phyloP scores from a whole-genome alignment of 352 stramenopile genomes.

The Globisporangium alternatum region DNA sequence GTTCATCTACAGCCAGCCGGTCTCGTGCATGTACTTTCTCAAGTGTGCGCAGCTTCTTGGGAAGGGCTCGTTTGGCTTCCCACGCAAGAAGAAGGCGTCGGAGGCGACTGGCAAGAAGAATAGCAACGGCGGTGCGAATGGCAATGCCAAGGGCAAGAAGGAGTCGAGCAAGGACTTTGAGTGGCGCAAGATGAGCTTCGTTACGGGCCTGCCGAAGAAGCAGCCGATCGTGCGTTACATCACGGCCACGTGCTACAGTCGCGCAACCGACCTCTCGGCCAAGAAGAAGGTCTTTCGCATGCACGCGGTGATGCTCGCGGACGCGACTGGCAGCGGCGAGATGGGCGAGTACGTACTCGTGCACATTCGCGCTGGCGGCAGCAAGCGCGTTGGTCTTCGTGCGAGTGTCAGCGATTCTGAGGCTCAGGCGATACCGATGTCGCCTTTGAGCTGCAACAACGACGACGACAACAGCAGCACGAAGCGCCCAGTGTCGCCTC shows the following conservation, averaged over 20 bases:
- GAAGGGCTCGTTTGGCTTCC: slow-evolving; percentile 71
- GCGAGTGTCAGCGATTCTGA: slow-evolving; percentile 27
- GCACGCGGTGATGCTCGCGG: slow-evolving; percentile 75
- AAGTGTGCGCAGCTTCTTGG: slow-evolving; percentile 55
- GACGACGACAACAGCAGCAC: slow-evolving; percentile 1
- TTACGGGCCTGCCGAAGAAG: slow-evolving; percentile 76
- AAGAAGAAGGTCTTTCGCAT: slow-evolving; percentile 83
- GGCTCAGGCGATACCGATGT: slow-evolving; percentile 7
- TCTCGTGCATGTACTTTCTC: slow-evolving; percentile 79
- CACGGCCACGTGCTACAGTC: slow-evolving; percentile 72
- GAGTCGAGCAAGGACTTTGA: slow-evolving; percentile 71
- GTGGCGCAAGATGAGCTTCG: slow-evolving; percentile 83
- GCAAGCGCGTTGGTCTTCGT: slow-evolving; percentile 66
- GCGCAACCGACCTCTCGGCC: slow-evolving; percentile 40
- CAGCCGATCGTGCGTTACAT: slow-evolving; percentile 72
- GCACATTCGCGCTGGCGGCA: slow-evolving; percentile 67
- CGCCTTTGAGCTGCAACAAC: slow-evolving; percentile 19
- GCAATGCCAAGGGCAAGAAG: slow-evolving; percentile 28
- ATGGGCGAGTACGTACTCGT: slow-evolving; percentile 62
- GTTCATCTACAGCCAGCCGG: slow-evolving; percentile 74
- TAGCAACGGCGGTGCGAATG: slow-evolving; percentile 20
- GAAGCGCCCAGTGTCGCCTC: slow-evolving; percentile 36
- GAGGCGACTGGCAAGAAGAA: slow-evolving; percentile 20
- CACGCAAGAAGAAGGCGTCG: slow-evolving; percentile 51
- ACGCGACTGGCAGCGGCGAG: slow-evolving; percentile 40